Conservation (phyloP, 345 rosid species). For the Lepidium africanum region DNA sequence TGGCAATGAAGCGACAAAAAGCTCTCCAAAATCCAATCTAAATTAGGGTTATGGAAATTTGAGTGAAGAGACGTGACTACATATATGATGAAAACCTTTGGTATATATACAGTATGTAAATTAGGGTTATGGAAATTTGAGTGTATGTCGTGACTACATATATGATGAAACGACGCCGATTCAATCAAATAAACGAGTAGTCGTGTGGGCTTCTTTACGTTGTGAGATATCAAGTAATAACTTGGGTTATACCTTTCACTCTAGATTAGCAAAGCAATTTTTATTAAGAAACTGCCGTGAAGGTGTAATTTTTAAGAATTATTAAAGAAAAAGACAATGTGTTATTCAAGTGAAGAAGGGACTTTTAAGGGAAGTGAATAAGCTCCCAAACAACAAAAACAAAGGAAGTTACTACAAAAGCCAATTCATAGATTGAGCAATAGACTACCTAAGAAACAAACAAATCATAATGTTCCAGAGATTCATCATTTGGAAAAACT, state of each 20-base stretch:
- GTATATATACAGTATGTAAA: too few relatives aligned
- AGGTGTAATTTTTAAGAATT: not conserved
- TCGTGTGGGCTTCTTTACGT: too few relatives aligned
- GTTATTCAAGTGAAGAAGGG: not conserved
- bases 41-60: not conserved
- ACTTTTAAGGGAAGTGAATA: not conserved
- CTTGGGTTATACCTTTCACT: not conserved
- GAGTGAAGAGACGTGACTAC: not conserved
- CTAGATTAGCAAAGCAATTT: not conserved
- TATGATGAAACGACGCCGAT: not conserved
- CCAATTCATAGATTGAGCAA: not conserved
- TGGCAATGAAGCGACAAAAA: not conserved
- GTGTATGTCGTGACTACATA: too few relatives aligned
- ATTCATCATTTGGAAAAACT: not conserved
- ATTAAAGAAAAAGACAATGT: not conserved
- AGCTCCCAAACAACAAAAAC: not conserved
- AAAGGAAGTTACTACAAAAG: not conserved
- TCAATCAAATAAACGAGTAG: not conserved
- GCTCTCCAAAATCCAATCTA: not conserved
- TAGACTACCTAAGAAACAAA: slow-evolving; percentile 7
- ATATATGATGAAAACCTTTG: not conserved
- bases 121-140: too few relatives aligned
- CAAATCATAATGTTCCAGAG: slow-evolving; percentile 3
- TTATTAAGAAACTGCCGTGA: not conserved
- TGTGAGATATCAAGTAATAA: not conserved